Percentiles rank a stretch among this genome's conserved stretches.
phyloP scores from a whole-genome alignment of 805 yeast species.

The Candida parachauliodes region DNA sequence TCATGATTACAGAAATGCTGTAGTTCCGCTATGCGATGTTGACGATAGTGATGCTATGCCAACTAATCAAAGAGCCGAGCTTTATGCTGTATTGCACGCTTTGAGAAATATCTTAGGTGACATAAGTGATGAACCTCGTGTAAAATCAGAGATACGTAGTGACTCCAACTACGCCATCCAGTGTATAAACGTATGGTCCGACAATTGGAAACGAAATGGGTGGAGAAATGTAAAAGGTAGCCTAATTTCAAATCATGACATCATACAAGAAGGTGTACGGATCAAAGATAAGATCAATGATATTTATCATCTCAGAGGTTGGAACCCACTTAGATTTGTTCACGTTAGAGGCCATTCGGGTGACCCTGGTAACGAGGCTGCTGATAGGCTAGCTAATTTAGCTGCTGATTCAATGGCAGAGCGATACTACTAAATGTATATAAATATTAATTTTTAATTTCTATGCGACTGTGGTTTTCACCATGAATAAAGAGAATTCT shows the following conservation, averaged over 20 bases:
- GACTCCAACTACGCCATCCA: conserved; percentile 71
- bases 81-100: conserved; percentile 62
- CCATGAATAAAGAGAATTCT: conserved; percentile 5
- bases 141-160: conserved; percentile 46
- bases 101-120: conserved; percentile 31
- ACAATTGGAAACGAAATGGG: conserved; percentile 54
- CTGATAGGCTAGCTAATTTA: conserved; percentile 69
- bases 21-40: conserved; percentile 43
- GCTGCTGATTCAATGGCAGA: conserved; percentile 42
- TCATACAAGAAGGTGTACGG: conserved; percentile 34
- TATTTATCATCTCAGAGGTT: conserved; percentile 29
- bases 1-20: conserved; percentile 49
- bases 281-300: conserved; percentile 32
- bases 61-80: conserved; percentile 81
- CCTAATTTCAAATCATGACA: conserved; percentile 49
- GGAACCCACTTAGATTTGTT: conserved; percentile 40
- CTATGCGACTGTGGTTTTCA: not conserved
- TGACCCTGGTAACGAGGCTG: conserved; percentile 66
- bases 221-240: conserved; percentile 45
- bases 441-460: too few species aligned
- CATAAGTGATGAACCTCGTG: conserved; percentile 13
- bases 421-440: not conserved
- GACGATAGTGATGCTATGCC: conserved; percentile 29
- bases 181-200: conserved; percentile 53
- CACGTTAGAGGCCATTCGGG: conserved; percentile 79